Evolutionary conservation across 2,329 filamentous ascomycete genomes (phyloP).

Genomic region (Diaporthe ilicicola): DNA sequence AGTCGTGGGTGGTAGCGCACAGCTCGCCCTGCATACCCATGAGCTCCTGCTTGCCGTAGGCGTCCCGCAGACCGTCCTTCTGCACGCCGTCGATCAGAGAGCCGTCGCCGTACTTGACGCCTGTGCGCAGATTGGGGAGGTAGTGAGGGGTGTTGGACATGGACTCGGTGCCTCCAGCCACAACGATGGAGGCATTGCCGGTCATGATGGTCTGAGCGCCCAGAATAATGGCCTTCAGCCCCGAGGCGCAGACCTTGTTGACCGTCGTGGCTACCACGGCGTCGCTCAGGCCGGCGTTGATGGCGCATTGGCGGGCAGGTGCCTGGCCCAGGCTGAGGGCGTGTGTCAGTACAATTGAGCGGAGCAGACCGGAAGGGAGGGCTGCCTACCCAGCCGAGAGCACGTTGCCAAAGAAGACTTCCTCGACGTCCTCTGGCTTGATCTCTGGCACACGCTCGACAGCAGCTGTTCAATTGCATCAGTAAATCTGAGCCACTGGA

Average conservation of each 20-base stretch:
- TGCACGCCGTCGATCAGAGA: slow-evolving; percentile 88
- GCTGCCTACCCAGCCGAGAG: slow-evolving; percentile 85
- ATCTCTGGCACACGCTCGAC: slow-evolving; percentile 86
- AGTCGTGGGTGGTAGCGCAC: slow-evolving; percentile 83
- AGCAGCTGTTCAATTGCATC: slow-evolving; percentile 60
- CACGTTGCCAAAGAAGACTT: slow-evolving; percentile 98
- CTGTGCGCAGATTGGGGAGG: slow-evolving; percentile 84
- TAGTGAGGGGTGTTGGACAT: slow-evolving; percentile 99
- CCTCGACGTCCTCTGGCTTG: slow-evolving; percentile 89
- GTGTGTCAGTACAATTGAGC: slow-evolving; percentile 17
- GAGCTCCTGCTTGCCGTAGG: slow-evolving; percentile 90
- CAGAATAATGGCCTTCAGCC: slow-evolving; percentile 92
- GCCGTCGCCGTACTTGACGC: slow-evolving; percentile 94
- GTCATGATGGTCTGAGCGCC: slow-evolving; percentile 98
- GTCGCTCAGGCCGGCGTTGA: slow-evolving; percentile 85
- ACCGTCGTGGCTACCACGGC: slow-evolving; percentile 87
- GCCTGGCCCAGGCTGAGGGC: slow-evolving; percentile 85
- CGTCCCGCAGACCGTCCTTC: slow-evolving; percentile 93
- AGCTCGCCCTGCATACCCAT: slow-evolving; percentile 96
- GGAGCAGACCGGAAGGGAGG: slow-evolving; percentile 17
- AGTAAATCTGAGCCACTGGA: slow-evolving; percentile 26
- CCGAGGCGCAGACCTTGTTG: slow-evolving; percentile 99
- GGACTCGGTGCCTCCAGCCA: slow-evolving; percentile 95
- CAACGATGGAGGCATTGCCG: slow-evolving; percentile 89
- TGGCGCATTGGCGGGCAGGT: slow-evolving; percentile 91